Conservation (phyloP, 257 asterid species). For the Solanum lycopersicoides region DNA sequence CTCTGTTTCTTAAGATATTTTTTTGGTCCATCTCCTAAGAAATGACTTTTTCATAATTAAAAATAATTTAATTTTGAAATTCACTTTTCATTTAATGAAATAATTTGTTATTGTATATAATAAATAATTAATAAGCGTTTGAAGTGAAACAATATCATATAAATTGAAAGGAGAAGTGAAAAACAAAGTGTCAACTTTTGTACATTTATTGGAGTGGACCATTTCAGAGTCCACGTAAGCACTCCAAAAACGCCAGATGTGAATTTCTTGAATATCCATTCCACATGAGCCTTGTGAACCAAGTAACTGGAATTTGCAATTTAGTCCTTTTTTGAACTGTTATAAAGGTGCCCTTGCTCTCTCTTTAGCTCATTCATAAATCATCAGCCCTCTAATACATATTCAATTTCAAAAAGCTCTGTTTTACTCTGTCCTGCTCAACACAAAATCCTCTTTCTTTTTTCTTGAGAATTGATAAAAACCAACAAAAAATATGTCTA, state of each 20-base stretch:
- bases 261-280: neutral
- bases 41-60: neutral
- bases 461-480: neutral
- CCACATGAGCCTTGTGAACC: neutral
- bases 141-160: no score
- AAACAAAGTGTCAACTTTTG: neutral
- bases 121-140: no score
- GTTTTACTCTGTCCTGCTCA: neutral
- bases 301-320: neutral
- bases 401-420: neutral
- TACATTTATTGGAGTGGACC: neutral
- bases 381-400: neutral
- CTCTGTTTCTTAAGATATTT: neutral
- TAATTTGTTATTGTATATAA: no score
- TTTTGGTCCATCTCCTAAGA: neutral
- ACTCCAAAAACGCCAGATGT: neutral
- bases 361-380: neutral
- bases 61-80: neutral
- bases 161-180: no score
- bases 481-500: neutral
- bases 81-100: no score
- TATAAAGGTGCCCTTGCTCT: neutral
- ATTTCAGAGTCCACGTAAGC: neutral
- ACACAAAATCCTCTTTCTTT: neutral
- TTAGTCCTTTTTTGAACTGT: neutral